Conservation (phyloP, 1,284 basidiomycete species). For the Albatrellus sp. region DNA sequence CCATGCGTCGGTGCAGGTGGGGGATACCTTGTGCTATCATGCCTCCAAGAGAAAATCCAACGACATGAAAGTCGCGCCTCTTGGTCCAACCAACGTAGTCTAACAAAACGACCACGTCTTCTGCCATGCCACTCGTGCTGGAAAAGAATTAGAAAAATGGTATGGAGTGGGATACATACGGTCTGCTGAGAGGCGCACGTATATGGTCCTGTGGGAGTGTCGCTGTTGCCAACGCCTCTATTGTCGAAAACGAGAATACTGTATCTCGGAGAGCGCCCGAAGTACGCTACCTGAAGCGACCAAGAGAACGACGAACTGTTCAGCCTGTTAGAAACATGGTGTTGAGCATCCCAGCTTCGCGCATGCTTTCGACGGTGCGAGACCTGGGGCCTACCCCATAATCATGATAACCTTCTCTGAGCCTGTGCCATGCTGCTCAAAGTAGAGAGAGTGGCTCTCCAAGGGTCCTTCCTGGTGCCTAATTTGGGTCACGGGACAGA, state of each 20-base stretch:
- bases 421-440: slow-evolving; percentile 59
- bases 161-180: not conserved
- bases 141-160: not conserved
- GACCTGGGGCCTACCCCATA: slow-evolving; percentile 38
- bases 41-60: slow-evolving; percentile 75
- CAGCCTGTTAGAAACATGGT: slow-evolving; percentile 22
- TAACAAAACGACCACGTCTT: slow-evolving; percentile 59
- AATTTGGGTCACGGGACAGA: slow-evolving; percentile 57
- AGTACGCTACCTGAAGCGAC: slow-evolving; percentile 47
- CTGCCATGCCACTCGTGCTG: slow-evolving; percentile 71
- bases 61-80: slow-evolving; percentile 51
- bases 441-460: slow-evolving; percentile 65
- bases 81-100: slow-evolving; percentile 66
- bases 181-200: too few relatives aligned
- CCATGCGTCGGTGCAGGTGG: not conserved
- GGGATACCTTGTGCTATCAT: slow-evolving; percentile 69
- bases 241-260: slow-evolving; percentile 79
- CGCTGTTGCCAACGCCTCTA: slow-evolving; percentile 74
- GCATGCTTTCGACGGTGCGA: not conserved
- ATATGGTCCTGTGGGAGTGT: slow-evolving; percentile 61
- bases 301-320: slow-evolving; percentile 55
- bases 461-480: slow-evolving; percentile 34
- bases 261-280: slow-evolving; percentile 35
- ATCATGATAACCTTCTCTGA: slow-evolving; percentile 56
- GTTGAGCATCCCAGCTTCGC: not conserved